Conservation (phyloP, 805 yeast genomes). For the Myxozyma vanderwaltii region DNA sequence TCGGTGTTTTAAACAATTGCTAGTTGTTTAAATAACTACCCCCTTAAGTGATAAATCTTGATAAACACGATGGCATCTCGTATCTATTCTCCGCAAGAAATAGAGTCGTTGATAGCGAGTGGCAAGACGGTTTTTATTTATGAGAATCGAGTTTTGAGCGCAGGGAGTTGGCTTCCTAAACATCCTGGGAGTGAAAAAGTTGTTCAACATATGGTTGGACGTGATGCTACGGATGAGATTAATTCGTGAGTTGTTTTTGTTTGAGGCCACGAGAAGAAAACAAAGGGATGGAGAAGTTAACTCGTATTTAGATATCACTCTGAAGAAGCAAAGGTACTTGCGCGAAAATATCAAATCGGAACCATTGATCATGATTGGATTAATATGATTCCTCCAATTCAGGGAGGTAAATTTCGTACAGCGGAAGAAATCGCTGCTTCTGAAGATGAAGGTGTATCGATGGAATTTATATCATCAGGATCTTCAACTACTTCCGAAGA, state of each 20-base stretch:
- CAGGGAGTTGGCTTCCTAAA: constrained; percentile 66
- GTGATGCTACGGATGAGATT: constrained; percentile 92
- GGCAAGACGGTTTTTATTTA: constrained; percentile 75
- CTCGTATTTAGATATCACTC: constrained; percentile 56
- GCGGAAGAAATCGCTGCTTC: constrained; percentile 4
- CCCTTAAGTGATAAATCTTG: too few relatives aligned
- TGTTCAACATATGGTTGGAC: constrained; percentile 78
- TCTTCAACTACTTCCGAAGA: constrained; percentile 5
- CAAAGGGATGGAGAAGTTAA: background rate
- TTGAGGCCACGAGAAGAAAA: background rate
- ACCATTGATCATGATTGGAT: constrained; percentile 64
- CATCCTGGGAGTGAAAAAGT: constrained; percentile 94
- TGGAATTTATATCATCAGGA: constrained; percentile 13
- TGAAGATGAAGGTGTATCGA: constrained; percentile 14
- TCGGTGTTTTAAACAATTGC: too few relatives aligned
- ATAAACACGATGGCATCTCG: background rate
- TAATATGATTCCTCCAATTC: constrained; percentile 83
- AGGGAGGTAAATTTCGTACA: constrained; percentile 60
- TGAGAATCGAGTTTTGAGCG: constrained; percentile 58
- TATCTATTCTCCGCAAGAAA: constrained; percentile 49
- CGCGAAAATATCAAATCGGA: constrained; percentile 67
- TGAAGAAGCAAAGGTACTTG: constrained; percentile 55
- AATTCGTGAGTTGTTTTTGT: constrained; percentile 47
- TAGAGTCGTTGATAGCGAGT: constrained; percentile 60
- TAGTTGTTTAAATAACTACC: too few relatives aligned